Conservation (phyloP, 2,329 filamentous ascomycete species). For the Apiospora aurea region DNA sequence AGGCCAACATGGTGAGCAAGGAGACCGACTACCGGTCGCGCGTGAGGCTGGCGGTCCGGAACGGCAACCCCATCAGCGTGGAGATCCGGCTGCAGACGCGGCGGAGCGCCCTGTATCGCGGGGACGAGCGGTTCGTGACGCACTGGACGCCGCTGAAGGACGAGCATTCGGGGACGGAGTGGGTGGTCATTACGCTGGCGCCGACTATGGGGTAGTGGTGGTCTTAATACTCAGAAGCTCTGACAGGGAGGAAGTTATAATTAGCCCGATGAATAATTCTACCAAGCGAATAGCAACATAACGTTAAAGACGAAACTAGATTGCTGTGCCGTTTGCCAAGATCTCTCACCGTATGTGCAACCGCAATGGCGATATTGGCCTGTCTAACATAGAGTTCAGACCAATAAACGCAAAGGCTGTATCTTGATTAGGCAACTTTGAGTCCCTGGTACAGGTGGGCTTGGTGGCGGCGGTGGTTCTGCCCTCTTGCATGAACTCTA, state of each 20-base stretch:
- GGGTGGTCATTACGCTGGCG: conserved; percentile 30
- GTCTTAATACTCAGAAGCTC: too few relatives aligned
- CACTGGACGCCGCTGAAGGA: conserved; percentile 38
- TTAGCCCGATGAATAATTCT: too few relatives aligned
- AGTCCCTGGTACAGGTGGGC: background rate
- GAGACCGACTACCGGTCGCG: conserved; percentile 36
- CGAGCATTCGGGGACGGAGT: conserved; percentile 29
- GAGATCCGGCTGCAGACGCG: conserved; percentile 38
- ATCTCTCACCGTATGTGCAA: too few relatives aligned
- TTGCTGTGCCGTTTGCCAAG: too few relatives aligned
- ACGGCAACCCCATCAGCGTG: conserved; percentile 42
- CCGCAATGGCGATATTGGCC: too few relatives aligned
- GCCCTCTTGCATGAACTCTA: too few relatives aligned
- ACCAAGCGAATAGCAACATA: too few relatives aligned
- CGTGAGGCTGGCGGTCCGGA: conserved; percentile 29
- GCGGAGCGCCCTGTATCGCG: conserved; percentile 37
- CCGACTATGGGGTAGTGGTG: conserved; percentile 13
- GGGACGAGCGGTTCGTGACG: conserved; percentile 34
- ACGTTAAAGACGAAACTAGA: too few relatives aligned
- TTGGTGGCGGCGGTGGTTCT: background rate
- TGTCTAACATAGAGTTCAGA: background rate
- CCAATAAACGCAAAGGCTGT: background rate
- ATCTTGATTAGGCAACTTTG: background rate
- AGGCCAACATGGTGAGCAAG: conserved; percentile 36
- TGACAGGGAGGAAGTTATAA: too few relatives aligned